phyloP scores from a whole-genome alignment of 192 early-diverging fungal species.

The Glomus cerebriforme region DNA sequence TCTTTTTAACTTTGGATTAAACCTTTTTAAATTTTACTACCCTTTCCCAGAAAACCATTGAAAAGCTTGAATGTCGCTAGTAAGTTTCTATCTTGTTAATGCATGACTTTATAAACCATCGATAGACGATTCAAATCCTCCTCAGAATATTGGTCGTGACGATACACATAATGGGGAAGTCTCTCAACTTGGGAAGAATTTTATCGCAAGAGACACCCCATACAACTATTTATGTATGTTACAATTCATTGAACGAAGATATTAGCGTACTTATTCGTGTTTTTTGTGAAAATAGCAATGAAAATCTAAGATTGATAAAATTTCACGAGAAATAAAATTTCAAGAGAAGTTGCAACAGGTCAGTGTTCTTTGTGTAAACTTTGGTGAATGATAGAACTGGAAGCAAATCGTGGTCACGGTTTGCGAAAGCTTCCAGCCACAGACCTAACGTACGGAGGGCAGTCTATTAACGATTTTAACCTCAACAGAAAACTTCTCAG shows the following conservation, averaged over 20 bases:
- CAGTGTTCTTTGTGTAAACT: constrained; percentile 13
- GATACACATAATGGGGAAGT: constrained; percentile 1
- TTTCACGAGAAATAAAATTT: too few species aligned
- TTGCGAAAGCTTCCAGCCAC: neutral
- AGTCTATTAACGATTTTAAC: too few species aligned
- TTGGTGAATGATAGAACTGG: constrained; percentile 14
- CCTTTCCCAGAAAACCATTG: neutral
- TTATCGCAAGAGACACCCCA: neutral
- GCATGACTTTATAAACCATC: too few species aligned
- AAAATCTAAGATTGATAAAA: neutral
- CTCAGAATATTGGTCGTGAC: neutral
- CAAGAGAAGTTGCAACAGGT: neutral
- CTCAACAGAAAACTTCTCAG: too few species aligned
- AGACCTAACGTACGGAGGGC: neutral
- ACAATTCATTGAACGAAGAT: constrained; percentile 1
- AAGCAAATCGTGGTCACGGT: neutral
- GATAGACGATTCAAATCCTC: too few species aligned
- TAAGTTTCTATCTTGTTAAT: too few species aligned
- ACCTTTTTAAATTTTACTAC: too few species aligned
- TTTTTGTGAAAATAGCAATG: neutral
- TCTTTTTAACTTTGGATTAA: too few species aligned
- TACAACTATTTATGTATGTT: neutral
- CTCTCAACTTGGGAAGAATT: neutral
- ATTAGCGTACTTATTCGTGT: neutral
- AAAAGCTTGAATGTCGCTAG: neutral